phyloP scores from a whole-genome alignment of 2,329 filamentous ascomycete species.

The Metarhizium humberi region DNA sequence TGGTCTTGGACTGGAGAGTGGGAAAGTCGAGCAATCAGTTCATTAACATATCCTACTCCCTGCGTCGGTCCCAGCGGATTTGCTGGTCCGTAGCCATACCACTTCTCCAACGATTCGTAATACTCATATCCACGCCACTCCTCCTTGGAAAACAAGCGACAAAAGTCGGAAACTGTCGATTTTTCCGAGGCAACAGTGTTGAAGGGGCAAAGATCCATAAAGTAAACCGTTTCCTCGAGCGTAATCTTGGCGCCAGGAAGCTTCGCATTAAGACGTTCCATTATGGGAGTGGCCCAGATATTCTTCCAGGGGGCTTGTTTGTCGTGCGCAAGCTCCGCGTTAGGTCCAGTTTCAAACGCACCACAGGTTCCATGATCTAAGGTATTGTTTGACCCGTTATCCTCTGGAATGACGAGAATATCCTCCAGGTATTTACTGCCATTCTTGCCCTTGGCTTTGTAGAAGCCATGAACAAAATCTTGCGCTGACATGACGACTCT shows the following conservation, averaged over 20 bases:
- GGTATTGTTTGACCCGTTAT: conserved; percentile 63
- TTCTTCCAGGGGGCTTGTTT: conserved; percentile 50
- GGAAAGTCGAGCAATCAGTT: conserved; percentile 75
- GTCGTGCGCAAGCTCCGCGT: conserved; percentile 34
- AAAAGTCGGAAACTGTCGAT: conserved; percentile 56
- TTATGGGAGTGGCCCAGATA: conserved; percentile 59
- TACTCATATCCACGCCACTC: conserved; percentile 81
- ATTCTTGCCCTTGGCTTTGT: conserved; percentile 30
- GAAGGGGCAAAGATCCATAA: conserved; percentile 90
- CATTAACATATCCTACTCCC: conserved; percentile 80
- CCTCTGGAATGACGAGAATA: conserved; percentile 64
- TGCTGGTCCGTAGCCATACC: conserved; percentile 70
- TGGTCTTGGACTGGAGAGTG: conserved; percentile 56
- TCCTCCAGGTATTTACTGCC: conserved; percentile 37
- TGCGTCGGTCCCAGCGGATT: conserved; percentile 75
- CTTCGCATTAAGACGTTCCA: conserved; percentile 57
- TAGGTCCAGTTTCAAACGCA: conserved; percentile 54
- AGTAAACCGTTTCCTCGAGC: conserved; percentile 49
- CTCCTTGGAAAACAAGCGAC: conserved; percentile 57
- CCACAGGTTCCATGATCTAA: conserved; percentile 66
- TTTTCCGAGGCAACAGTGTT: conserved; percentile 59
- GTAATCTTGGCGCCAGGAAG: conserved; percentile 60
- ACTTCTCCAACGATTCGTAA: conserved; percentile 70
- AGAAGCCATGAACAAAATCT: conserved; percentile 69
- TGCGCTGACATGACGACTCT: conserved; percentile 67